Evolutionary conservation across 805 yeast species (phyloP), one percentile per base, ranked within the genome.

Genomic region (Wickerhamiella kurtzmanii): DNA sequence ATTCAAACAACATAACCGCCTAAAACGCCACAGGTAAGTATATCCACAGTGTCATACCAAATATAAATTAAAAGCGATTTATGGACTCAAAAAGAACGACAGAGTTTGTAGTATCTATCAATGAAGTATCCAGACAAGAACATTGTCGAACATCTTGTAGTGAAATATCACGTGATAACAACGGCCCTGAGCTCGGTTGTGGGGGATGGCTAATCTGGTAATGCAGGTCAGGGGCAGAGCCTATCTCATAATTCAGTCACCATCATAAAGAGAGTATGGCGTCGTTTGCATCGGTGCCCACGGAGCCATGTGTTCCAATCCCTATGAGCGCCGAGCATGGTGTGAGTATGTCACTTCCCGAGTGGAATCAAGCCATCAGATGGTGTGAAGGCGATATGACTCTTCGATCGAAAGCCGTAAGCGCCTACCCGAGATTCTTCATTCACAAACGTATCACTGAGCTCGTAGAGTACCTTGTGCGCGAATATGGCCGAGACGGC

Each of bases 251-350:
- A 25, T 25, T 25, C 32, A 25, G 32, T 25, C 32, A 25, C 32
- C 32, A 6, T 25, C 32, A 6, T 6, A 6, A 25, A 25, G 11
- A 25, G 6, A 25, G 9, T 6, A 25, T 25, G 32, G 32, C 32
- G 32, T 25, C 32, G 32, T 25, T 25, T 25, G 6, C 32, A 6
- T 25, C 32, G 11, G 32, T 25, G 32, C 32, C 32, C 6, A 57
- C 60, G 17, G 67, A 58, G 37, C 74, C 86, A 16, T 96, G 96
- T 2, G 81, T 75, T 16, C 77, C 95, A 1, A 88, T 92, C 49
- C 96, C 98, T 2, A 80, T 83, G 50, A 80, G 85, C 61, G 81
- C 94, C 0, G 79, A 81, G 2, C 97, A 92, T 63, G 96, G 96
- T 0, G 95, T 89, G 1, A 84, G 95, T 11, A 96, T 89, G 42